Conservation (phyloP, 2,329 filamentous ascomycete species). For the Ophiognomonia clavigignenti-juglandacearum region DNA sequence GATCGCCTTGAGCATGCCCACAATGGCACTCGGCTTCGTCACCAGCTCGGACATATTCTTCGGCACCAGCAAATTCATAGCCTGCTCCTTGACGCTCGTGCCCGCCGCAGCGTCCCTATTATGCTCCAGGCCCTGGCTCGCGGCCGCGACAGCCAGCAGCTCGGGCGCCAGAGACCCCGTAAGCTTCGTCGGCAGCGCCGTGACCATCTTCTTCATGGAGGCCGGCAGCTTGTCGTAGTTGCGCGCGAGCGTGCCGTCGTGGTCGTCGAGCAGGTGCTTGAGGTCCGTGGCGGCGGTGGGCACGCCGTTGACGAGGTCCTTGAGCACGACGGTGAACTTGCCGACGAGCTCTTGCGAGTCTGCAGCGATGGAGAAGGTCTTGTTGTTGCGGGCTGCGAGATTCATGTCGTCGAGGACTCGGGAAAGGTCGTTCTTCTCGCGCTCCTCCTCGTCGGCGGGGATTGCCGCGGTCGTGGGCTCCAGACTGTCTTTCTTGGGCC, state of each 20-base stretch:
- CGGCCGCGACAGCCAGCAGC: slow-evolving; percentile 71
- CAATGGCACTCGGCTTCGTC: slow-evolving; percentile 81
- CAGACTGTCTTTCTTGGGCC: slow-evolving; percentile 23
- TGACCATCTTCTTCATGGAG: slow-evolving; percentile 81
- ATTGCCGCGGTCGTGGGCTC: slow-evolving; percentile 34
- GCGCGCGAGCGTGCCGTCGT: slow-evolving; percentile 53
- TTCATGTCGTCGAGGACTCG: slow-evolving; percentile 80
- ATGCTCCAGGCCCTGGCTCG: slow-evolving; percentile 57
- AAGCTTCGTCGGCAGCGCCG: slow-evolving; percentile 76
- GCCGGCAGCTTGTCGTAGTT: slow-evolving; percentile 66
- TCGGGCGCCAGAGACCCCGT: slow-evolving; percentile 74
- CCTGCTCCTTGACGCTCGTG: slow-evolving; percentile 41
- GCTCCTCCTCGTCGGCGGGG: slow-evolving; percentile 35
- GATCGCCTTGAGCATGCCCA: slow-evolving; percentile 81
- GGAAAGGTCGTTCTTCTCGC: slow-evolving; percentile 67
- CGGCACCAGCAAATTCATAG: slow-evolving; percentile 64
- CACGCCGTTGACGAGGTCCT: slow-evolving; percentile 86
- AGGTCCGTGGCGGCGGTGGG: slow-evolving; percentile 92
- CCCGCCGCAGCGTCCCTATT: slow-evolving; percentile 44
- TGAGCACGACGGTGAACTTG: slow-evolving; percentile 84
- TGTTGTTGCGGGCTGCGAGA: slow-evolving; percentile 77
- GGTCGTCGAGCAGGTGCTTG: slow-evolving; percentile 55
- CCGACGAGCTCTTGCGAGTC: slow-evolving; percentile 78
- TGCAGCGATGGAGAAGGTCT: slow-evolving; percentile 75
- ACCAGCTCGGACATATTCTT: slow-evolving; percentile 74